These are phyloP conservation scores for Teratosphaeriaceae sp. DNA, from an alignment of 2,329 filamentous ascomycete genomes.

Conservation along the genomic window DNA sequence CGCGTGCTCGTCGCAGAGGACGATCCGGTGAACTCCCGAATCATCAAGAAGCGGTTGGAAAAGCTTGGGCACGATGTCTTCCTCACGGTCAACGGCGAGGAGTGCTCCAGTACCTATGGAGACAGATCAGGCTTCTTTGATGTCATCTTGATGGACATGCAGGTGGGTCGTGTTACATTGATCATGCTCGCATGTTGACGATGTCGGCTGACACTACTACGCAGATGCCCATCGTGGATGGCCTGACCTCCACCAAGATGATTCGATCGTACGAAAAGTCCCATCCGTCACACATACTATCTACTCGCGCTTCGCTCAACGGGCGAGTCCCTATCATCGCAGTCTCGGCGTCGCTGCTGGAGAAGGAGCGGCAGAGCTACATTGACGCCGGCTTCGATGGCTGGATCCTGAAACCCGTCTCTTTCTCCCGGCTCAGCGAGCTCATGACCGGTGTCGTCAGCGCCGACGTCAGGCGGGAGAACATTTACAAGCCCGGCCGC, in stretches of 20 bases:
- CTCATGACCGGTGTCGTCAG: slow-evolving; percentile 65
- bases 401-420: slow-evolving; percentile 85
- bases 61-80: slow-evolving; percentile 65
- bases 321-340: slow-evolving; percentile 74
- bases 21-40: slow-evolving; percentile 78
- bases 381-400: slow-evolving; percentile 77
- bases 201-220: slow-evolving; percentile 11
- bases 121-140: slow-evolving; percentile 61
- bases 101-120: slow-evolving; percentile 66
- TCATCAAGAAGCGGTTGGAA: slow-evolving; percentile 72
- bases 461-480: slow-evolving; percentile 49
- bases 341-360: slow-evolving; percentile 74
- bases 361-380: slow-evolving; percentile 62
- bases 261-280: slow-evolving; percentile 66
- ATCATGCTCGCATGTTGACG: neutral
- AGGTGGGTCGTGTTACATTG: slow-evolving; percentile 49
- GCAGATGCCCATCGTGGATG: slow-evolving; percentile 90
- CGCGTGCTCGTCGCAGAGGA: slow-evolving; percentile 77
- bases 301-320: slow-evolving; percentile 52
- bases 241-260: slow-evolving; percentile 72
- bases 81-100: slow-evolving; percentile 75
- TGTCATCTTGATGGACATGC: slow-evolving; percentile 86
- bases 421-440: slow-evolving; percentile 66
- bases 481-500: slow-evolving; percentile 61
- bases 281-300: slow-evolving; percentile 47